Conservation (phyloP, 805 yeast species). For the Hanseniaspora taiwanica region DNA sequence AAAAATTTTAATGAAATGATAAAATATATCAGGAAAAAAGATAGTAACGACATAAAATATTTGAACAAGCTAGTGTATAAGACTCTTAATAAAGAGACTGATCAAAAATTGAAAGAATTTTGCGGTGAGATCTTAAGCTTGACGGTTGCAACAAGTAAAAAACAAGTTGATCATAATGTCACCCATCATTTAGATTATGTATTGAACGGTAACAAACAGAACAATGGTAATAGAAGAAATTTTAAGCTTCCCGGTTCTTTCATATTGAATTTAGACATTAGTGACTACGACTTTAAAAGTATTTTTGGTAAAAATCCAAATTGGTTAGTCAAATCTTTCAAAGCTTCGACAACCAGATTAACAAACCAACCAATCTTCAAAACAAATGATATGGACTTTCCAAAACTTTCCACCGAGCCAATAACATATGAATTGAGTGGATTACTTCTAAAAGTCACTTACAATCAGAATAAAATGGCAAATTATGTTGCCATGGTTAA, state of each 20-base stretch:
- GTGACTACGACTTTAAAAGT: constrained; percentile 2
- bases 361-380: constrained; percentile 4
- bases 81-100: neutral
- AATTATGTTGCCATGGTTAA: constrained; percentile 49
- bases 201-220: constrained; percentile 37
- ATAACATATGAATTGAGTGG: constrained; percentile 52
- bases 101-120: neutral
- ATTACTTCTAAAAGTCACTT: constrained; percentile 52
- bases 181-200: constrained; percentile 50
- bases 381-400: constrained; percentile 3
- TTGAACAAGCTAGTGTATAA: constrained; percentile 1
- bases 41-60: neutral
- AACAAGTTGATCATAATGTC: constrained; percentile 27
- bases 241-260: constrained; percentile 1
- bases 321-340: constrained; percentile 3
- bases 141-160: constrained; percentile 14
- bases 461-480: constrained; percentile 40
- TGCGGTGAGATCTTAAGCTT: neutral
- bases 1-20: neutral
- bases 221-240: constrained; percentile 25
- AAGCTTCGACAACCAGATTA: constrained; percentile 3
- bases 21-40: neutral
- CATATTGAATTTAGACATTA: constrained; percentile 2
- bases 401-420: constrained; percentile 9
- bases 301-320: constrained; percentile 4